Evolutionary conservation across 2,329 filamentous ascomycete species (phyloP).

Genomic region (Aspergillus chevalieri): DNA sequence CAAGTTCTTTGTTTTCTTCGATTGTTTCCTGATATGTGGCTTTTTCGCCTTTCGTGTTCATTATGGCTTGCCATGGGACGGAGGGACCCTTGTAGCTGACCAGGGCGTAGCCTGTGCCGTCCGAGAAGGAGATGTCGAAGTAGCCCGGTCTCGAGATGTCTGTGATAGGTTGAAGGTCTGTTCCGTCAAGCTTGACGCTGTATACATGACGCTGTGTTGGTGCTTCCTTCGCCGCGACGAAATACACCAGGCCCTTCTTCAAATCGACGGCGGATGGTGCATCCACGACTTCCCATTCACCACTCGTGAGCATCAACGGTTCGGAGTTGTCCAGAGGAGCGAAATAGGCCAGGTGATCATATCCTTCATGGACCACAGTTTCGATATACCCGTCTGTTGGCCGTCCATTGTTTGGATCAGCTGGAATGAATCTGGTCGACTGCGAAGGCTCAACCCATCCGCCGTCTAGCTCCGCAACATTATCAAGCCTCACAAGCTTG

Average conservation of each 20-base stretch:
- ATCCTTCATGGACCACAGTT: conserved; percentile 75
- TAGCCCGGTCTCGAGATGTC: conserved; percentile 68
- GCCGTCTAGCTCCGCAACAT: conserved; percentile 80
- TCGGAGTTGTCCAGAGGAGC: conserved; percentile 74
- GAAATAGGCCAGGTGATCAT: conserved; percentile 91
- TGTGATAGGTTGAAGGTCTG: conserved; percentile 65
- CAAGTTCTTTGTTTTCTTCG: conserved; percentile 70
- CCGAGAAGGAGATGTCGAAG: conserved; percentile 78
- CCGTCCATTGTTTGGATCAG: conserved; percentile 69
- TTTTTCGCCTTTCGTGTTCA: conserved; percentile 69
- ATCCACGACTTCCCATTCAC: conserved; percentile 84
- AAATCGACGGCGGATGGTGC: conserved; percentile 81
- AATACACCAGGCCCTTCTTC: conserved; percentile 82
- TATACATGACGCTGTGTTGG: conserved; percentile 90
- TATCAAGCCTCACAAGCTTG: conserved; percentile 69
- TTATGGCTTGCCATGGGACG: conserved; percentile 85
- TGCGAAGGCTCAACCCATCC: conserved; percentile 97
- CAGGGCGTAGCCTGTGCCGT: conserved; percentile 73
- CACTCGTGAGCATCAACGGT: conserved; percentile 81
- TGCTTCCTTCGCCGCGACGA: conserved; percentile 76
- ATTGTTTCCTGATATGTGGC: conserved; percentile 62
- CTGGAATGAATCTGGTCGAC: conserved; percentile 76
- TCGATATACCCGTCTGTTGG: conserved; percentile 87
- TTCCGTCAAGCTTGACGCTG: conserved; percentile 76
- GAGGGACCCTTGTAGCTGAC: conserved; percentile 76